Percentiles rank a stretch among this genome's conserved stretches.
phyloP scores from a whole-genome alignment of 495 filamentous ascomycete species.

The Darksidea phi region DNA sequence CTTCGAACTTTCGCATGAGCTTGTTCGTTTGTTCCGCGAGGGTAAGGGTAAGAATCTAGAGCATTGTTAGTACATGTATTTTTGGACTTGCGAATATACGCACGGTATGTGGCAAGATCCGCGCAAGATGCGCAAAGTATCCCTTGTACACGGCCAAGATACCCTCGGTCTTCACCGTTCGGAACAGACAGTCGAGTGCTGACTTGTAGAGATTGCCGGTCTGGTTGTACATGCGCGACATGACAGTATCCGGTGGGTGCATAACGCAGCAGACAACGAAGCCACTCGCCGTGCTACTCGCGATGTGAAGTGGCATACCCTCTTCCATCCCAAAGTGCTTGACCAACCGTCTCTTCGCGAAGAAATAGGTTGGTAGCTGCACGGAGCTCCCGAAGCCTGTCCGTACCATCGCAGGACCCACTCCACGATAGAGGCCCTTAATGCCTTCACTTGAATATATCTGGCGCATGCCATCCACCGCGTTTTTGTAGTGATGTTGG shows the following conservation, averaged over 20 bases:
- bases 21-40: constrained; percentile 98
- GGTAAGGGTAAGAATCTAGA: constrained; percentile 78
- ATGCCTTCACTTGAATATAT: constrained; percentile 79
- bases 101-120: constrained; percentile 91
- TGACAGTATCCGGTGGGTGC: constrained; percentile 98
- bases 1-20: constrained; percentile 74
- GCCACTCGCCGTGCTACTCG: constrained; percentile 84
- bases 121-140: constrained; percentile 88
- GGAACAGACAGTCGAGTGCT: constrained; percentile 85
- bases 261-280: constrained; percentile 97
- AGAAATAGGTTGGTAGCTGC: constrained; percentile 97
- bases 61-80: constrained; percentile 17
- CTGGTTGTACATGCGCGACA: constrained; percentile 99
- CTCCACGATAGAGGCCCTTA: constrained; percentile 79
- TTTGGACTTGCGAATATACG: constrained; percentile 25
- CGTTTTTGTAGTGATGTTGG: constrained; percentile 87
- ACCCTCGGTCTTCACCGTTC: constrained; percentile 90
- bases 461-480: constrained; percentile 73
- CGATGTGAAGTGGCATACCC: constrained; percentile 82
- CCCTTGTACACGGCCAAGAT: constrained; percentile 96
- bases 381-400: constrained; percentile 95
- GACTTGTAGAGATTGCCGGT: constrained; percentile 92
- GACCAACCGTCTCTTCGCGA: constrained; percentile 83
- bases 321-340: constrained; percentile 85
- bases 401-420: constrained; percentile 92